Conservation (phyloP, 257 asterid species). For the Ballota nigra region DNA sequence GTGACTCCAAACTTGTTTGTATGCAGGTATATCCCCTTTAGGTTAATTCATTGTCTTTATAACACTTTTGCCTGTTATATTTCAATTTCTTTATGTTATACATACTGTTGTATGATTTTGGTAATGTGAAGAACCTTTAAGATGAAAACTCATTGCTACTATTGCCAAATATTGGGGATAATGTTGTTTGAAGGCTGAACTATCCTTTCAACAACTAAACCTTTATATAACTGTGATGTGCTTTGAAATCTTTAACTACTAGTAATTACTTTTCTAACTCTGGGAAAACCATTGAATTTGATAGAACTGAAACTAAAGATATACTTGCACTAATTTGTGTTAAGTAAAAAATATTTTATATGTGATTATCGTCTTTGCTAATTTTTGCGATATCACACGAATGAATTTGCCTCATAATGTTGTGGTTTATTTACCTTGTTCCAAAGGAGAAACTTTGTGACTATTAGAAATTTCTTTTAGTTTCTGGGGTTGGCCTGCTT, state of each 20-base stretch:
- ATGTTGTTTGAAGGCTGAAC: background rate
- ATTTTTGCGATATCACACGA: background rate
- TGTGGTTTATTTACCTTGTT: background rate
- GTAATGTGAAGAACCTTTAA: background rate
- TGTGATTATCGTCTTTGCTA: background rate
- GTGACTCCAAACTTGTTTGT: slow-evolving; percentile 97
- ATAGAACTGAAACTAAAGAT: background rate
- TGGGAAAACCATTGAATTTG: background rate
- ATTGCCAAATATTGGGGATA: background rate
- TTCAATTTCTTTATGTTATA: background rate
- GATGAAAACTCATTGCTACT: background rate
- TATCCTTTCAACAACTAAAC: background rate
- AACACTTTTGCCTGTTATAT: background rate
- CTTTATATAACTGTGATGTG: background rate
- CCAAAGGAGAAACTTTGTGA: background rate
- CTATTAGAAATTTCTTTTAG: background rate
- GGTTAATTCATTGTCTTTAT: slow-evolving; percentile 6
- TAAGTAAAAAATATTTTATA: background rate
- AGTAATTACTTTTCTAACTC: background rate
- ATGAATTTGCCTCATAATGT: background rate
- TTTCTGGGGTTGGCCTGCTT: background rate
- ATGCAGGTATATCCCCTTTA: slow-evolving; percentile 70
- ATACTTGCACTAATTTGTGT: background rate
- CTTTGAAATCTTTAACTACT: background rate
- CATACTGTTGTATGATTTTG: background rate